Evolutionary conservation across 148 eudicot species (phyloP).

Genomic region (Rheum nobile): DNA sequence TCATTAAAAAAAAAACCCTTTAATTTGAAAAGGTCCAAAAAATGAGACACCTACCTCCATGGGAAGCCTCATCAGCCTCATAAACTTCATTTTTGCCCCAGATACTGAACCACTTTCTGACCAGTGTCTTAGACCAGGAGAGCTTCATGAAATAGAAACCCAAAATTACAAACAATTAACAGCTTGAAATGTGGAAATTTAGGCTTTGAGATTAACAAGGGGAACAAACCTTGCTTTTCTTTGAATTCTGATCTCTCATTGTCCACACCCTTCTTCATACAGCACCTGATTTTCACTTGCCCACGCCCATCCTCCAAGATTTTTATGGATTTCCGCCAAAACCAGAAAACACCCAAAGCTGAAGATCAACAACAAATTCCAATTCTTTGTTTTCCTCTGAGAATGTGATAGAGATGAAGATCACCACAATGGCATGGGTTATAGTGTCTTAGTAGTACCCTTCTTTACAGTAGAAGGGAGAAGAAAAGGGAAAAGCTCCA

Average conservation of each 20-base stretch:
- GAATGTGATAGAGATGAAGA: constrained; percentile 7
- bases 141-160: constrained; percentile 35
- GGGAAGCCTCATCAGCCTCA: constrained; percentile 55
- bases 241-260: constrained; percentile 70
- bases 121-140: constrained; percentile 75
- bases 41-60: constrained; percentile 38
- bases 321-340: neutral
- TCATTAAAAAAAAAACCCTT: neutral
- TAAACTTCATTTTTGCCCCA: constrained; percentile 59
- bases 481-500: no score
- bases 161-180: constrained; percentile 1
- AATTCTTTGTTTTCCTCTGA: neutral
- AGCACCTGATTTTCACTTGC: constrained; percentile 13
- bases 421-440: neutral
- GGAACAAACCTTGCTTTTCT: constrained; percentile 73
- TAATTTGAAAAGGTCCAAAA: neutral
- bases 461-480: neutral
- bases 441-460: neutral
- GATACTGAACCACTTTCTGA: constrained; percentile 77
- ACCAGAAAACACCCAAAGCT: neutral
- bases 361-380: neutral
- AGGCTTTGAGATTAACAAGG: neutral
- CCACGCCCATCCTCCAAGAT: constrained; percentile 5
- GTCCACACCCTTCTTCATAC: constrained; percentile 56
- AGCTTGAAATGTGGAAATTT: neutral